These are phyloP conservation scores for Talaromyces amestolkiae DNA, from an alignment of 2,329 filamentous ascomycete species.

Conservation along the genomic window DNA sequence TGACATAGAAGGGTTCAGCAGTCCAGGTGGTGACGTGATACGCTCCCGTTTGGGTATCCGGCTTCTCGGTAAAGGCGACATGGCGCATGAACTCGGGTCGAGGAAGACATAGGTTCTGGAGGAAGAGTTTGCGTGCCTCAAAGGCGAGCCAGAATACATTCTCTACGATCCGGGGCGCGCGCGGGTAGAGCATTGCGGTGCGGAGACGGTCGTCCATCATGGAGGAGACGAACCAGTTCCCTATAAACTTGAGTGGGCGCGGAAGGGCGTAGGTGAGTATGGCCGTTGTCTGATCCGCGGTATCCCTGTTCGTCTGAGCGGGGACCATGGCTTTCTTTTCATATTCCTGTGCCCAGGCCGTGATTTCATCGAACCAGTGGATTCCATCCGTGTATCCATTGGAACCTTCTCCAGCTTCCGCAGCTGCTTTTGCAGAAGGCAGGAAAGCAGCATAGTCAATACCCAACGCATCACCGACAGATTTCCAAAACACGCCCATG, in stretches of 20 bases:
- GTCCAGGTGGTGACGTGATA: conserved; percentile 54
- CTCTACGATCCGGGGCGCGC: conserved; percentile 35
- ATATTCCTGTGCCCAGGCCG: conserved; percentile 55
- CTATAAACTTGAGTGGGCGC: conserved; percentile 45
- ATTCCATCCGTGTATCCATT: conserved; percentile 51
- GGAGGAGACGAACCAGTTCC: conserved; percentile 53
- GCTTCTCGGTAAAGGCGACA: conserved; percentile 43
- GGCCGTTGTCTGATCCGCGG: conserved; percentile 59
- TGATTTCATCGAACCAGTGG: conserved; percentile 53
- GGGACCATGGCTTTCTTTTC: conserved; percentile 61
- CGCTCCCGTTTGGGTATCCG: conserved; percentile 56
- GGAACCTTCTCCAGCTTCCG: conserved; percentile 28
- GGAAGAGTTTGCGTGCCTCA: conserved; percentile 51
- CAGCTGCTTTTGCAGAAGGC: conserved; percentile 27
- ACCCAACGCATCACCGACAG: conserved; percentile 66
- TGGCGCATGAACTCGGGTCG: conserved; percentile 46
- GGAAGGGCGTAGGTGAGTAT: conserved; percentile 61
- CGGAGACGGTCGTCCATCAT: conserved; percentile 65
- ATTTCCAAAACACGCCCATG: conserved; percentile 68
- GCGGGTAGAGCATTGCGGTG: conserved; percentile 60
- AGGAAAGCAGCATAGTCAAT: conserved; percentile 49
- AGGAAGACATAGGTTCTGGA: conserved; percentile 62
- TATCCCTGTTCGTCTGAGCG: conserved; percentile 47
- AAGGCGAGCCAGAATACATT: conserved; percentile 50
- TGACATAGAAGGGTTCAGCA: conserved; percentile 64